phyloP scores from a whole-genome alignment of 768 basidiomycete species.

The Hebeloma cylindrosporum region DNA sequence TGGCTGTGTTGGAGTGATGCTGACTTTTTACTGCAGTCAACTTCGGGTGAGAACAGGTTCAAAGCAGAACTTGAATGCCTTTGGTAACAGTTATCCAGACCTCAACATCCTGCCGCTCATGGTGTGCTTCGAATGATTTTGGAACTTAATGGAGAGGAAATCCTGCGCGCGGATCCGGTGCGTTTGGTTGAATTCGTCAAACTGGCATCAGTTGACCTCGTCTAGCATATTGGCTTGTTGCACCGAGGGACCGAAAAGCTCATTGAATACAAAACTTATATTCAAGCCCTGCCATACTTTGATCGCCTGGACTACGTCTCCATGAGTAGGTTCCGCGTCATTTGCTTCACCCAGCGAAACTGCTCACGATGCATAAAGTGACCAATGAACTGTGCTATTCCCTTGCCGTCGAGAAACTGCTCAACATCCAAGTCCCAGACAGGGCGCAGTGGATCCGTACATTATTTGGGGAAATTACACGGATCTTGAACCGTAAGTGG shows the following conservation, averaged over 20 bases:
- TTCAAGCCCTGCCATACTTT: constrained; percentile 97
- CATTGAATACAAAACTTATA: constrained; percentile 98
- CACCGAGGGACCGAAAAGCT: constrained; percentile 98
- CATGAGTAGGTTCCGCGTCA: constrained; percentile 81
- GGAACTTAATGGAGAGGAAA: constrained; percentile 96
- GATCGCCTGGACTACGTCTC: constrained; percentile 99
- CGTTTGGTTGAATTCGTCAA: constrained; percentile 24
- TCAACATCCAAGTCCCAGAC: constrained; percentile 96
- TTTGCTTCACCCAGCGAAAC: not conserved
- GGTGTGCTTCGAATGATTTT: constrained; percentile 97
- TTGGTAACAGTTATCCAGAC: constrained; percentile 43
- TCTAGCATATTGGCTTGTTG: constrained; percentile 90
- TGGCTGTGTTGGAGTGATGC: not conserved
- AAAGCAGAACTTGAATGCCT: constrained; percentile 1
- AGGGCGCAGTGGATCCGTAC: constrained; percentile 99
- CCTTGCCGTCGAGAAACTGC: constrained; percentile 94
- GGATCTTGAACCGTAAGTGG: constrained; percentile 84
- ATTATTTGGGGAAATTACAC: constrained; percentile 94
- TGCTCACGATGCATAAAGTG: constrained; percentile 52
- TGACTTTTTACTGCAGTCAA: constrained; percentile 59
- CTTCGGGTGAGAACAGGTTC: constrained; percentile 67
- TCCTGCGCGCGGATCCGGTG: constrained; percentile 83
- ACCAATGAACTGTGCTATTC: constrained; percentile 98
- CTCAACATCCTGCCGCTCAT: constrained; percentile 98
- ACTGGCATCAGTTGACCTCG: constrained; percentile 8